Evolutionary conservation across 1,284 basidiomycete species (phyloP).

Genomic region (Xerocomus minutiporus): DNA sequence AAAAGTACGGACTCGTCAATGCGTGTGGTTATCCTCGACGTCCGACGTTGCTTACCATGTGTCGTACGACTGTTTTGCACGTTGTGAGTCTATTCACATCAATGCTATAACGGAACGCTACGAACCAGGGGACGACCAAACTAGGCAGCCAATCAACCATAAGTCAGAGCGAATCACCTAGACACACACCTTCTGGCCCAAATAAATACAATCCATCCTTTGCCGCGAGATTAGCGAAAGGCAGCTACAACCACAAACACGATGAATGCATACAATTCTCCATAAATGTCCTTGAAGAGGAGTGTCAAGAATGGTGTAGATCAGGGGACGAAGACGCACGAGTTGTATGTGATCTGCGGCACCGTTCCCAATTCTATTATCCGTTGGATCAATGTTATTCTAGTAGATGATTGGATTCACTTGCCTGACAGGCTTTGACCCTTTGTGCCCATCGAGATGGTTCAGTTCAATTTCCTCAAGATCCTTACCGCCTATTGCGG

Average conservation of each 20-base stretch:
- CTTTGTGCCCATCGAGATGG: constrained; percentile 87
- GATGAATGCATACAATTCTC: constrained; percentile 59
- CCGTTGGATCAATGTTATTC: not conserved
- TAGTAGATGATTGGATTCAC: constrained; percentile 3
- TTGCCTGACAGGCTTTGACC: constrained; percentile 67
- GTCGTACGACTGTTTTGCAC: constrained; percentile 46
- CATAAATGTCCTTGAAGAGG: constrained; percentile 76
- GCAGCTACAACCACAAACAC: not conserved
- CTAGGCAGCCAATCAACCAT: constrained; percentile 21
- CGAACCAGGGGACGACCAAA: constrained; percentile 46
- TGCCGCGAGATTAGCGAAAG: constrained; percentile 2
- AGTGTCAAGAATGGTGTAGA: not conserved
- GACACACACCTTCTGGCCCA: constrained; percentile 75
- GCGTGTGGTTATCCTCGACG: not conserved
- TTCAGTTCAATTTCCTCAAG: constrained; percentile 77
- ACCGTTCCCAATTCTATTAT: constrained; percentile 75
- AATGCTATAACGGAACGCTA: constrained; percentile 12
- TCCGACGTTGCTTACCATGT: constrained; percentile 40
- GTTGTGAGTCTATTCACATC: constrained; percentile 9
- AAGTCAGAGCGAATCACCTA: not conserved
- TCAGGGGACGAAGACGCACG: constrained; percentile 39
- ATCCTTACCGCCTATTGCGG: constrained; percentile 65
- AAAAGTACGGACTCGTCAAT: constrained; percentile 1
- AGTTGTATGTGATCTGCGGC: constrained; percentile 87
- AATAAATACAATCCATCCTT: constrained; percentile 92